These are phyloP conservation scores for Coemansia sp. DNA, from an alignment of 192 early-diverging fungal species.

Conservation along the genomic window DNA sequence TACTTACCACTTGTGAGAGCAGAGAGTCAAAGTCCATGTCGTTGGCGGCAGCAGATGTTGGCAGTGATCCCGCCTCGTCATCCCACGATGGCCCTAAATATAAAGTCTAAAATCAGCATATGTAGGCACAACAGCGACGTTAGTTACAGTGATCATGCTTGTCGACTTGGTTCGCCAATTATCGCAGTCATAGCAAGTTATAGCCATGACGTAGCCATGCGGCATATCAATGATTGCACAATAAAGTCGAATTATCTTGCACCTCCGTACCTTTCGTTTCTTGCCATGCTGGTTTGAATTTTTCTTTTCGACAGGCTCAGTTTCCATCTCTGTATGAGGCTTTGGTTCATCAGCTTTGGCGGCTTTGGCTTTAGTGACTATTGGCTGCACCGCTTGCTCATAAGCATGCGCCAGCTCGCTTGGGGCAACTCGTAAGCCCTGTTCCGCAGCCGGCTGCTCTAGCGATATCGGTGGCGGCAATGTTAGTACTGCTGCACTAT, in stretches of 20 bases:
- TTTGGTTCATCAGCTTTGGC: background rate
- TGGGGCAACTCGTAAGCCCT: background rate
- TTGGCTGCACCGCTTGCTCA: background rate
- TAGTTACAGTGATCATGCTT: background rate
- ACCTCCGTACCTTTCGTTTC: constrained; percentile 41
- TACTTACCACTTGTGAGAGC: constrained; percentile 50
- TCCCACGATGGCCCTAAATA: constrained; percentile 56
- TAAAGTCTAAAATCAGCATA: constrained; percentile 22
- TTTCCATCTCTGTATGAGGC: background rate
- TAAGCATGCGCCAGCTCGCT: background rate
- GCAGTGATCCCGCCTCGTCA: constrained; percentile 47
- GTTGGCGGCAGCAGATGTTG: constrained; percentile 32
- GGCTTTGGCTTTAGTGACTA: background rate
- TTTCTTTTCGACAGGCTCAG: constrained; percentile 7
- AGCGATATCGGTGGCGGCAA: background rate
- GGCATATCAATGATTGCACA: background rate
- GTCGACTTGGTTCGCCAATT: background rate
- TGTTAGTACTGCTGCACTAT: background rate
- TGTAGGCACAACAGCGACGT: background rate
- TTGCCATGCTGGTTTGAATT: constrained; percentile 22
- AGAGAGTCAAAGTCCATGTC: constrained; percentile 53
- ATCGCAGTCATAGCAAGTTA: background rate
- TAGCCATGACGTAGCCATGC: background rate
- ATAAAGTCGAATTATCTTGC: background rate
- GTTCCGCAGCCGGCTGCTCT: background rate